These are phyloP conservation scores for Cryptosporidium baileyi DNA, from an alignment of 169 alveolate species.

Conservation along the genomic window DNA sequence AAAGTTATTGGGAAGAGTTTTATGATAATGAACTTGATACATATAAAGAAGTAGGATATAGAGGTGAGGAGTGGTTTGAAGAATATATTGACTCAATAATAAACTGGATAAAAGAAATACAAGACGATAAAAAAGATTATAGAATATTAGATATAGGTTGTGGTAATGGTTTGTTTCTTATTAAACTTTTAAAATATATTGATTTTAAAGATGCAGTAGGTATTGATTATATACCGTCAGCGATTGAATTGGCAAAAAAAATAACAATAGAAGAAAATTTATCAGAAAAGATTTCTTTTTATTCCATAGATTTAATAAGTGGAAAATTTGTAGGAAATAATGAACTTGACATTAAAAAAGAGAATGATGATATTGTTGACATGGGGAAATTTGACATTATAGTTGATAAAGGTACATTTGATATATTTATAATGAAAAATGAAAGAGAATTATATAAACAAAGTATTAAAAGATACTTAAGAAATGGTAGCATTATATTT, in stretches of 20 bases:
- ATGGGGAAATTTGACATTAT: constrained; percentile 70
- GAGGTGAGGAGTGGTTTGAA: constrained; percentile 70
- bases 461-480: constrained; percentile 69
- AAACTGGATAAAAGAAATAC: constrained; percentile 20
- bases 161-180: constrained; percentile 76
- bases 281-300: constrained; percentile 68
- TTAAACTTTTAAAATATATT: constrained; percentile 40
- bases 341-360: constrained; percentile 20
- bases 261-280: constrained; percentile 43
- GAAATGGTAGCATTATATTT: constrained; percentile 64
- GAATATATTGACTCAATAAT: constrained; percentile 38
- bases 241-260: constrained; percentile 74
- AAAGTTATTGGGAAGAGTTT: constrained; percentile 55
- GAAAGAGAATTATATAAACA: constrained; percentile 69
- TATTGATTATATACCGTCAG: constrained; percentile 75
- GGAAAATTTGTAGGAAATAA: constrained; percentile 8
- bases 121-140: background rate
- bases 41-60: constrained; percentile 45
- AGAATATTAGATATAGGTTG: constrained; percentile 76
- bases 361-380: background rate
- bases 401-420: constrained; percentile 78
- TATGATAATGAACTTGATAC: constrained; percentile 41
- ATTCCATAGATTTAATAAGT: constrained; percentile 29
- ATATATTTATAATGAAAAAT: constrained; percentile 75
- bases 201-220: constrained; percentile 71